Conservation (phyloP, 306 rosid genomes). For the Sicyos baderoa region DNA sequence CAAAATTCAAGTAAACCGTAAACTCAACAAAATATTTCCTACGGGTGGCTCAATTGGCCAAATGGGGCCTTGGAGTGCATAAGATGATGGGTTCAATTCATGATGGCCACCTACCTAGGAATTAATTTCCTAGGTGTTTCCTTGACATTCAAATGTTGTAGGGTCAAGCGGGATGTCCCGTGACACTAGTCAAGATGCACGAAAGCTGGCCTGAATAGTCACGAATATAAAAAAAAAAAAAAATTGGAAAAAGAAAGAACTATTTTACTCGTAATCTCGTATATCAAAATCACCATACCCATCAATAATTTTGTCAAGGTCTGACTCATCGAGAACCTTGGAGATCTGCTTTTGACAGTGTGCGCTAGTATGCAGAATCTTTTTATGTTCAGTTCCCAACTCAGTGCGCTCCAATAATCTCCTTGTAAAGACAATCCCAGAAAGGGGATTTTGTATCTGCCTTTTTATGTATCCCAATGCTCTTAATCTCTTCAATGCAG, state of each 20-base stretch:
- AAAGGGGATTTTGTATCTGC: slow-evolving; percentile 62
- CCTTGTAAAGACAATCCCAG: slow-evolving; percentile 56
- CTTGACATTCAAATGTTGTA: no score
- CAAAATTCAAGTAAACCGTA: background rate
- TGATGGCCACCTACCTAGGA: no score
- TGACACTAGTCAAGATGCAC: no score
- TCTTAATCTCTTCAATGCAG: slow-evolving; percentile 73
- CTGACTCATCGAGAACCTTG: slow-evolving; percentile 83
- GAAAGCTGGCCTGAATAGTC: no score
- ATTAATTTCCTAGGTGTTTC: no score
- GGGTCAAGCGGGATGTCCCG: no score
- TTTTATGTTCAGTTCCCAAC: slow-evolving; percentile 59
- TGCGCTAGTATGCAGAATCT: slow-evolving; percentile 52
- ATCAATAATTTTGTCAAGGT: slow-evolving; percentile 76
- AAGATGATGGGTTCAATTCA: no score
- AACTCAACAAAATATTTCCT: background rate
- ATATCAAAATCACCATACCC: slow-evolving; percentile 45
- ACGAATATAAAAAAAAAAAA: no score
- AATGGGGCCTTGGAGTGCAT: no score
- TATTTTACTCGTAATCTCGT: background rate
- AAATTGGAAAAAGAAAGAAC: background rate
- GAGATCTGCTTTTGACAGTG: slow-evolving; percentile 83
- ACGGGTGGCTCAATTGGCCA: no score
- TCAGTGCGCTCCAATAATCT: slow-evolving; percentile 67
- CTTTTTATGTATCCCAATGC: slow-evolving; percentile 62